Evolutionary conservation across 192 early-diverging fungal species (phyloP).

Genomic region (Coemansia sp.): DNA sequence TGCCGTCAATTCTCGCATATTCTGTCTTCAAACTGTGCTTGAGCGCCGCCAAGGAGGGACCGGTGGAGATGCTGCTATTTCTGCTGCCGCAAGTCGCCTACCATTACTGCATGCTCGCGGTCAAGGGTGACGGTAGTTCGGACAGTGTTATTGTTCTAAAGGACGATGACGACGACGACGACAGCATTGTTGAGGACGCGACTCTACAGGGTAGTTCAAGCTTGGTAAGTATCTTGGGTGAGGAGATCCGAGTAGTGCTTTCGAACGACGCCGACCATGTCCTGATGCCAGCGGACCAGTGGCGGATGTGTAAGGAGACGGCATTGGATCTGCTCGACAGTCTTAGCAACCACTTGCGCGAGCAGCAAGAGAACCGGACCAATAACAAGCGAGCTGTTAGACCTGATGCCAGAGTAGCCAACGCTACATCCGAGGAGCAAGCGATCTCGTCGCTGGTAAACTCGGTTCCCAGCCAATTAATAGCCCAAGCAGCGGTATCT

Average conservation of each 20-base stretch:
- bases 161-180: constrained; percentile 27
- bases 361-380: constrained; percentile 19
- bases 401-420: constrained; percentile 14
- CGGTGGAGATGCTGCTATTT: constrained; percentile 31
- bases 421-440: constrained; percentile 23
- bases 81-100: constrained; percentile 35
- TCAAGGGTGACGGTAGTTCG: neutral
- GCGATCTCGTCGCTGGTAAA: constrained; percentile 16
- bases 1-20: constrained; percentile 6
- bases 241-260: constrained; percentile 37
- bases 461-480: constrained; percentile 11
- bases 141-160: constrained; percentile 20
- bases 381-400: constrained; percentile 26
- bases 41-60: constrained; percentile 41
- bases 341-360: constrained; percentile 27
- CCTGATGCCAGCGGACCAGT: constrained; percentile 30
- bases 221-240: neutral
- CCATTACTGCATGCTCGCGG: constrained; percentile 27
- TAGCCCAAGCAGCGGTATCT: constrained; percentile 32
- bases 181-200: neutral
- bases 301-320: constrained; percentile 38
- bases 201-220: neutral
- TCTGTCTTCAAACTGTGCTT: constrained; percentile 33
- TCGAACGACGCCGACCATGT: neutral
- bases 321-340: constrained; percentile 37